A percentile compares a stretch with the other conserved stretches of the same genome.
Conservation (phyloP, 2,329 filamentous ascomycete species). For the Exophiala sideris region DNA sequence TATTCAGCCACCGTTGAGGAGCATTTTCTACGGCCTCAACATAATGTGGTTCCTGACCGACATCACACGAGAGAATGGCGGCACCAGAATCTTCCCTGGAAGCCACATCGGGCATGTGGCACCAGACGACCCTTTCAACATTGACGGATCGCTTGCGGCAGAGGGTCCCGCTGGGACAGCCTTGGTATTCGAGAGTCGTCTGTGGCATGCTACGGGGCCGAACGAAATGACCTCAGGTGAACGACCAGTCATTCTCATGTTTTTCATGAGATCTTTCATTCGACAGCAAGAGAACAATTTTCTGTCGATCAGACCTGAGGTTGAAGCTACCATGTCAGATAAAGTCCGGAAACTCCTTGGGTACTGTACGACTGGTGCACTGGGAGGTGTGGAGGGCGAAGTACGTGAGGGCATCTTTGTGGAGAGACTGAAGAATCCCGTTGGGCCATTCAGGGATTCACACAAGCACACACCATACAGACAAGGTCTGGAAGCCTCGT, state of each 20-base stretch:
- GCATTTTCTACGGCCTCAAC: conserved; percentile 10
- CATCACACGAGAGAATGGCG: conserved; percentile 14
- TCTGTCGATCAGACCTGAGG: conserved; percentile 31
- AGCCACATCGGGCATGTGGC: conserved; percentile 14
- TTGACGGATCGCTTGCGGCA: conserved; percentile 12
- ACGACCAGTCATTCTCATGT: conserved; percentile 31
- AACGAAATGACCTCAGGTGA: conserved; percentile 24
- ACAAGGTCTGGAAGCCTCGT: background rate
- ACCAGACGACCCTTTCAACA: conserved; percentile 15
- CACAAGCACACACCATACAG: conserved; percentile 12
- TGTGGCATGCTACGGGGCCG: conserved; percentile 19
- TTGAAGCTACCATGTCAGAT: conserved; percentile 30
- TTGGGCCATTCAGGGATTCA: conserved; percentile 15
- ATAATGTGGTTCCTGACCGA: conserved; percentile 19
- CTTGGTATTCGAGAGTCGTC: conserved; percentile 16
- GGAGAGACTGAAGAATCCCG: conserved; percentile 10
- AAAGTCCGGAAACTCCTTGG: conserved; percentile 17
- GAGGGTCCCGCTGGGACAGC: conserved; percentile 15
- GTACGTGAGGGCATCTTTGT: conserved; percentile 15
- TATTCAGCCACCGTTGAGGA: conserved; percentile 13
- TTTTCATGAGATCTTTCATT: conserved; percentile 34
- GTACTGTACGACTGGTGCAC: conserved; percentile 7
- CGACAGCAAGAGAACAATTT: conserved; percentile 34
- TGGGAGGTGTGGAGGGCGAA: conserved; percentile 17
- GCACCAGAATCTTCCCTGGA: conserved; percentile 12